Base-by-base conservation (phyloP, 2,329 filamentous ascomycete species). In the Exophiala xenobiotica region DNA sequence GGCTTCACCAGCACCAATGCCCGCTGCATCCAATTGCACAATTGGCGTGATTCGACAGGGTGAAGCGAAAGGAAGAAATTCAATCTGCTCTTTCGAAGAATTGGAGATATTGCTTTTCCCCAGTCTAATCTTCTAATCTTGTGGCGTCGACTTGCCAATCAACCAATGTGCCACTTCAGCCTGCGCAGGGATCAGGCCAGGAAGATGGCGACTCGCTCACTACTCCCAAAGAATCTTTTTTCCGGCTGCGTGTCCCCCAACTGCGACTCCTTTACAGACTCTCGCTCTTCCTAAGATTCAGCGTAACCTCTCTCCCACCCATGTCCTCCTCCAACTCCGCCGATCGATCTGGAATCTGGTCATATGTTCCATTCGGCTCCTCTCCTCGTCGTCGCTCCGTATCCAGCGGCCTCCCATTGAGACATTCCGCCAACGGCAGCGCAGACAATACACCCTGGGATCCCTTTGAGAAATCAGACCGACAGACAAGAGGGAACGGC, bases 241-340 rank as follows among this genome's bases (percentile, higher is more conserved):
- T n/a, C n/a, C n/a, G 6, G 12, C 9, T 35, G 31, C 4, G 18
- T 35, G n/a, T 35, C 31, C 11, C 31, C 18, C 31, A 4, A 6
- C 26, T 27, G 7, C 26, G 6, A 12, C 12, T 12, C 26, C 31
- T 16, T 35, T 44, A 16, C 22, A 16, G 24, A 44, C 7, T 44
- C 8, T 44, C 41, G 8, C 11, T 44, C 26, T 29, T 29, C 11
- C 20, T 9, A 35, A 18, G 20, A 39, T 27, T 47, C 12, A 31
- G 7, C 19, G 9, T 4, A 22, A n/a, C 9, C 38, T 40, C 29
- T 50, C 55, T 16, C 12, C 18, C 18, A 14, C 31, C 31, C 42
- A 81, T 81, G 78, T 81, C 78, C 70, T 78, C 76, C 70, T 73
- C 74, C 59, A 74, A 78, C 69, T 69, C 72, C 62, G 72, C 71